Evolutionary conservation across 805 yeast species (phyloP), one percentile per base, ranked within the genome.

Genomic region (Cyberlindnera saturnus): DNA sequence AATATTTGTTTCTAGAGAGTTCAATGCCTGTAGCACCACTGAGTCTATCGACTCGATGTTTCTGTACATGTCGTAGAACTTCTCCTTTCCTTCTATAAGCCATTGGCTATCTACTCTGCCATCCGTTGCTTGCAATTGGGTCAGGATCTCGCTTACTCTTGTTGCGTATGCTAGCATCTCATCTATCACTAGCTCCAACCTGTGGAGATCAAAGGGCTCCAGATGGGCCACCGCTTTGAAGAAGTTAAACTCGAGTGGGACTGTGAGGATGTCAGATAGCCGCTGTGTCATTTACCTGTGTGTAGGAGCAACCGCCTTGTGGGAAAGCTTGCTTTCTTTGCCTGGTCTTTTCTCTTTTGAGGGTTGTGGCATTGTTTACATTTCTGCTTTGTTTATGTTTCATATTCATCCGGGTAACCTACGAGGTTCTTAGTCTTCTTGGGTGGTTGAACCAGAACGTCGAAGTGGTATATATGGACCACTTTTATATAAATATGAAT

Each of bases 41-140:
- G 60, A 51, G 34, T 72, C 75, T 3, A 72, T 52, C 3, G 55
- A 50, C 9, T 62, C 63, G 8, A 67, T 34, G 31, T 60, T 60
- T 32, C 58, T 51, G 34, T 46, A 43, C n/a, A 70, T 50, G 32
- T 56, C 62, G 32, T 60, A 49, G 31, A 68, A 62, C 39, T 61
- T 62, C n/a, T 40, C 39, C 39, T 55, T 57, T 1, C 66, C 69
- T 38, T 63, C 65, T 16, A 51, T 52, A 7, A 68, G 46, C 70
- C 71, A 66, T 7, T 53, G 55, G n/a, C 55, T 34, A 37, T 52
- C 47, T 5, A 16, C 14, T 1, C 15, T 32, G 4, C 36, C 23
- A 5, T 48, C 42, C 16, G 33, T 23, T 2, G 36, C 33, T 5
- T 20, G 38, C 17, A 57, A 9, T 10, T 36, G 10, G 5, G 35